phyloP scores from a whole-genome alignment of 495 filamentous ascomycete genomes.

The Astrothelium subdiscretum region DNA sequence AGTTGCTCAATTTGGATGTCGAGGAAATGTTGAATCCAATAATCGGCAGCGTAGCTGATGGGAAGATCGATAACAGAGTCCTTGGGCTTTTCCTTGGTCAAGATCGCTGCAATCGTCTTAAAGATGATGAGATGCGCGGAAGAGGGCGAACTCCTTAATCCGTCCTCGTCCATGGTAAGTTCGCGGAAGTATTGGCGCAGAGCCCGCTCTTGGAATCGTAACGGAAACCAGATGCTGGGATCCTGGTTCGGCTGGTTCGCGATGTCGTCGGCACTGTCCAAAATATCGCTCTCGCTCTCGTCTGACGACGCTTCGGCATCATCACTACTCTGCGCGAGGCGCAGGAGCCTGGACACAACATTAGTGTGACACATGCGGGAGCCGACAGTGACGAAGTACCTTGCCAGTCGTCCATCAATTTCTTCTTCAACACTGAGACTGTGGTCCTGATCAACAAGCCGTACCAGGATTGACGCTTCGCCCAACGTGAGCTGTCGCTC shows the following conservation, averaged over 20 bases:
- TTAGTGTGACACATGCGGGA: background rate
- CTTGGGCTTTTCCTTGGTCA: background rate
- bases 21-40: constrained; percentile 10
- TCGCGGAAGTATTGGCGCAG: constrained; percentile 16
- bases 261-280: constrained; percentile 4
- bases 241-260: background rate
- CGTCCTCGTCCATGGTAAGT: constrained; percentile 7
- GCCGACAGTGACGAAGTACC: background rate
- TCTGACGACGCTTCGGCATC: constrained; percentile 7
- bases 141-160: constrained; percentile 5
- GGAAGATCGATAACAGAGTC: background rate
- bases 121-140: constrained; percentile 9
- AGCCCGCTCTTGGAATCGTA: constrained; percentile 20
- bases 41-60: constrained; percentile 6
- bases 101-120: constrained; percentile 1
- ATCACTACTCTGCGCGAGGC: constrained; percentile 5
- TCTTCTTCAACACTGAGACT: constrained; percentile 11
- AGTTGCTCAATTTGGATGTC: constrained; percentile 6
- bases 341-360: constrained; percentile 1
- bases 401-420: constrained; percentile 7
- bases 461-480: constrained; percentile 13
- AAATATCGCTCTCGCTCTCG: constrained; percentile 10
- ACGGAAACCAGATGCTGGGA: constrained; percentile 1
- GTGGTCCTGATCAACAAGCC: constrained; percentile 5
- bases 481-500: constrained; percentile 12